Evolutionary conservation across 208 protist species (phyloP).

Genomic region (Borovskyia barvae): DNA sequence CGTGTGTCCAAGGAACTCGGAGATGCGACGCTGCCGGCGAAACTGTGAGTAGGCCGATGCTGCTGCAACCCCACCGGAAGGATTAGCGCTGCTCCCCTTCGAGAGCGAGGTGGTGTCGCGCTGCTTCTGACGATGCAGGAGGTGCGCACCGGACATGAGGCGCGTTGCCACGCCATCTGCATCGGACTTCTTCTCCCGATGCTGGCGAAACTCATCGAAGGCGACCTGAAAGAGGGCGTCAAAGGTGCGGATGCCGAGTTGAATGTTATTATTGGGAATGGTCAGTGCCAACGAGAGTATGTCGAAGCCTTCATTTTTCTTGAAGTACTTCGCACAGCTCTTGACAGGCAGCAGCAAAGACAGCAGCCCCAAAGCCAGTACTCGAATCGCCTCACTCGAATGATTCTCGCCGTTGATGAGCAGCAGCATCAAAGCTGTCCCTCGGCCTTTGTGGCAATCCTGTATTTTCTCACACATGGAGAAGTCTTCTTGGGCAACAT

Average conservation of each 20-base stretch:
- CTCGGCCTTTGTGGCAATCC: conserved; percentile 57
- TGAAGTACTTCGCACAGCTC: conserved; percentile 55
- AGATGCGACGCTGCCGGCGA: conserved; percentile 3
- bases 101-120: conserved; percentile 13
- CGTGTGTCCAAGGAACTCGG: conserved; percentile 21
- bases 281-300: conserved; percentile 65
- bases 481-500: conserved; percentile 67
- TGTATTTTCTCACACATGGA: conserved; percentile 67
- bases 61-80: background rate
- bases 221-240: conserved; percentile 83
- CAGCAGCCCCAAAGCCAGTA: conserved; percentile 77
- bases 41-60: background rate
- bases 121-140: conserved; percentile 29
- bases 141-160: conserved; percentile 21
- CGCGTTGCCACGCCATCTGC: conserved; percentile 15
- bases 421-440: conserved; percentile 54
- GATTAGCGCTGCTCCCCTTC: background rate
- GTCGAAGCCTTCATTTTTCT: conserved; percentile 65
- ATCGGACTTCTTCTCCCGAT: conserved; percentile 30
- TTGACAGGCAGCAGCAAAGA: conserved; percentile 76
- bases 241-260: conserved; percentile 62
- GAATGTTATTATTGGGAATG: conserved; percentile 33
- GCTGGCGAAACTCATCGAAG: conserved; percentile 64
- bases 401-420: conserved; percentile 78
- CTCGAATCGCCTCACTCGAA: conserved; percentile 69